Percentiles rank a stretch among this genome's conserved stretches.
phyloP scores from a whole-genome alignment of 1,284 basidiomycete species.

The Irpex lacteus region DNA sequence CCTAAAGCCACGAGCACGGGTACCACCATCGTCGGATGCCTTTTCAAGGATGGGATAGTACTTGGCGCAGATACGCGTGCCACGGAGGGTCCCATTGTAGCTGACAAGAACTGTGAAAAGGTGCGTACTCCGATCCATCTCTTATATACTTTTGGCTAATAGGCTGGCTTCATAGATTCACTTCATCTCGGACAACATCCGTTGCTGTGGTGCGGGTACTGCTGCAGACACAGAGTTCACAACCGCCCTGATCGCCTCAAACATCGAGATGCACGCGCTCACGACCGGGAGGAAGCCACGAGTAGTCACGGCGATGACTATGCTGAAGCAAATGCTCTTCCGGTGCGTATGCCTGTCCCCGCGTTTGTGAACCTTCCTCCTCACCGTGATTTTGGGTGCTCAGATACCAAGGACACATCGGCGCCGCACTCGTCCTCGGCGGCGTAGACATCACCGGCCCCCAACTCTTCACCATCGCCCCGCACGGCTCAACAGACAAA shows the following conservation, averaged over 20 bases:
- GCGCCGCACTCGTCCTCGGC: conserved; percentile 96
- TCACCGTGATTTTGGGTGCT: background rate
- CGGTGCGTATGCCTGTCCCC: too few species aligned
- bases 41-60: conserved; percentile 92
- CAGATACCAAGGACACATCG: conserved; percentile 93
- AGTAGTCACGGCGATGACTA: conserved; percentile 70
- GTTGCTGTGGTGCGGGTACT: conserved; percentile 98
- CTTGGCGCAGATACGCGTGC: conserved; percentile 97
- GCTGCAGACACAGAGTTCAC: conserved; percentile 98
- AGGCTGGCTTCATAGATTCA: conserved; percentile 72
- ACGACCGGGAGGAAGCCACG: conserved; percentile 85
- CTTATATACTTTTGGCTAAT: conserved; percentile 30
- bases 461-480: conserved; percentile 94
- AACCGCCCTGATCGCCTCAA: conserved; percentile 89
- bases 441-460: conserved; percentile 90
- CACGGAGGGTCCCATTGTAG: conserved; percentile 89
- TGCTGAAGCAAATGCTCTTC: conserved; percentile 90
- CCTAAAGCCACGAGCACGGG: conserved; percentile 88
- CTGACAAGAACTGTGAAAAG: conserved; percentile 66
- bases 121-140: background rate
- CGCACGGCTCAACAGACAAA: conserved; percentile 98
- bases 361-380: background rate
- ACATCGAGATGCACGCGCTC: conserved; percentile 87
- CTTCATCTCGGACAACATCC: conserved; percentile 74
- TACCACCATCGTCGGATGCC: conserved; percentile 96